Evolutionary conservation across 257 asterid genomes (phyloP).

Genomic region (Thymus mandschuricus): DNA sequence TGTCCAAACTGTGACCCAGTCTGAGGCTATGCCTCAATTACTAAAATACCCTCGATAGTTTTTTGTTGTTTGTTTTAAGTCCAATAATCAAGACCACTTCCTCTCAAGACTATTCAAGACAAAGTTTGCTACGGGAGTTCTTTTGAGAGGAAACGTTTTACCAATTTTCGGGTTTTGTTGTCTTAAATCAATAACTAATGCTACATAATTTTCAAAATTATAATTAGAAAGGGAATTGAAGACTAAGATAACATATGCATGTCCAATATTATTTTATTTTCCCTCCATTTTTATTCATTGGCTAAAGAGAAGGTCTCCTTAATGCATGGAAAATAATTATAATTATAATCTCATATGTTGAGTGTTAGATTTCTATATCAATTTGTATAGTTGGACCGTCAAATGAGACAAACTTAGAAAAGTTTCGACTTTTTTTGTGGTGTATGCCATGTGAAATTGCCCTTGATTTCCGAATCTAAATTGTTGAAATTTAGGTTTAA

Average conservation of each 20-base stretch:
- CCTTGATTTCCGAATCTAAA: background rate
- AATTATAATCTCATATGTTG: background rate
- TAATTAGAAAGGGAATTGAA: background rate
- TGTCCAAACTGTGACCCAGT: slow-evolving; percentile 1
- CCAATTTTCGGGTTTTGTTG: no score
- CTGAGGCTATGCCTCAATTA: background rate
- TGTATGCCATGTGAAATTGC: slow-evolving; percentile 18
- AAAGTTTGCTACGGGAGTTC: no score
- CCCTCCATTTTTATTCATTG: no score
- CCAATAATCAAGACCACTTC: no score
- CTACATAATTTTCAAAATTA: background rate
- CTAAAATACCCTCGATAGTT: background rate
- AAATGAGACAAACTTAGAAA: slow-evolving; percentile 9
- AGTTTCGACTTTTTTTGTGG: slow-evolving; percentile 16
- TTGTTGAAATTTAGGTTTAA: background rate
- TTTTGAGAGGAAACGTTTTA: no score
- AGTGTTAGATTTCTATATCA: background rate
- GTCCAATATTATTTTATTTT: no score
- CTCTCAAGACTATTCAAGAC: no score
- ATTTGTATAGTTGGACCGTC: background rate
- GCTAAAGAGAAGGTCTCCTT: no score
- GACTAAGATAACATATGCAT: background rate
- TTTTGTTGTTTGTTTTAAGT: no score
- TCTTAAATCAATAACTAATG: background rate
- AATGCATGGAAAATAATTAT: no score